Conservation (phyloP, 2,329 filamentous ascomycete genomes). For the Trichophyton rubrum region DNA sequence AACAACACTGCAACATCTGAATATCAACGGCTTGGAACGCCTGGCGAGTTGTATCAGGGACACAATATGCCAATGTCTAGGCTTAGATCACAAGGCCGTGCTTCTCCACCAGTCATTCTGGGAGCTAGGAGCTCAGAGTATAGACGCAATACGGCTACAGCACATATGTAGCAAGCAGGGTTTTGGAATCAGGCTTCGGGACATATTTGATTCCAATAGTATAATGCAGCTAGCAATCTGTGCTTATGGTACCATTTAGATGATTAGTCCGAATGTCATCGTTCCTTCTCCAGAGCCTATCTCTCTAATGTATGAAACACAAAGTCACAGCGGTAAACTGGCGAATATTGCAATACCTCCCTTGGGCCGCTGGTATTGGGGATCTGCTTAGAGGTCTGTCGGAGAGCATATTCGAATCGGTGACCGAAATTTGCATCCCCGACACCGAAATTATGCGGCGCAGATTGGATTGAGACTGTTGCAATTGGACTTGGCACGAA, state of each 20-base stretch:
- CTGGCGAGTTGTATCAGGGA: not conserved
- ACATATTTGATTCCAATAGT: not conserved
- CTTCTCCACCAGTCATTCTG: not conserved
- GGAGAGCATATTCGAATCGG: not conserved
- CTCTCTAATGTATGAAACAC: too few species aligned
- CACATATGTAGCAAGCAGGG: not conserved
- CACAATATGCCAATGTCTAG: not conserved
- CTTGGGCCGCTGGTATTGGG: too few species aligned
- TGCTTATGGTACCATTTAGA: not conserved
- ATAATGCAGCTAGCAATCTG: not conserved
- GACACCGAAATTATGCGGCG: not conserved
- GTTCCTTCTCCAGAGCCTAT: too few species aligned
- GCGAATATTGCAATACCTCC: too few species aligned
- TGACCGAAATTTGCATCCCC: not conserved
- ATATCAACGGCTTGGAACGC: not conserved
- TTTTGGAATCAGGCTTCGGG: not conserved
- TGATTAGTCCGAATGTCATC: not conserved
- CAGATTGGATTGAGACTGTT: not conserved
- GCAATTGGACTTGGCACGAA: not conserved
- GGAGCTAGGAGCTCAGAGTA: constrained; percentile 3
- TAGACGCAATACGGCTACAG: constrained; percentile 1
- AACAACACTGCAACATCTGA: not conserved
- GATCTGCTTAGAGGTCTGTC: not conserved
- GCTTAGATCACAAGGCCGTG: not conserved
- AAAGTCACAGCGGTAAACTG: too few species aligned